Base-by-base conservation (phyloP, 169 alveolate genomes). In the Eimeria acervulina region DNA sequence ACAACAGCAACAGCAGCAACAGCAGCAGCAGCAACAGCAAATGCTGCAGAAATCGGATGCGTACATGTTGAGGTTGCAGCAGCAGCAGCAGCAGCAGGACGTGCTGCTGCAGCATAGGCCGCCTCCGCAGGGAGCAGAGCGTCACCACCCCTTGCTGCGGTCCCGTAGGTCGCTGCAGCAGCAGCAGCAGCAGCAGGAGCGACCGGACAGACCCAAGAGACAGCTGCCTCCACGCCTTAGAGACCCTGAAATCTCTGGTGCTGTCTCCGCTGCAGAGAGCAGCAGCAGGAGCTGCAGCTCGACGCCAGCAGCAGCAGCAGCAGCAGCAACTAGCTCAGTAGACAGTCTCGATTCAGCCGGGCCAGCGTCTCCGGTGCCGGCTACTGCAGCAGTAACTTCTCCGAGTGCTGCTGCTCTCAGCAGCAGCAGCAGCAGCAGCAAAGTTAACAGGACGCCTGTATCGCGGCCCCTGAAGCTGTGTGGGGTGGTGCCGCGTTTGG, bases 271-370 rank as follows among this genome's bases (percentile, higher is more conserved):
- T 38, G 59, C 87, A 76, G 87, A 76, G 87, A 76, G 87, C 87
- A 76, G 87, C 87, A 76, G 87, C 87, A 40, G 28, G 87, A 76
- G 87, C 87, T 76, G 87, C 87, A 42, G 21, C 61, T 76, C 87
- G n/a, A 76, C 87, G 59, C 87, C 87, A 33, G 87, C 87, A 76
- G 52, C 33, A 76, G 87, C 61, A 76, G 12, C 19, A 47, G 87
- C 44, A 38, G 87, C 44, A 38, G 87, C 52, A 38, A 36, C 61
- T 28, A 76, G 44, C 33, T 21, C n/a, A 38, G 52, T 76, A 38
- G 87, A 38, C 59, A 44, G 87, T 40, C 61, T 44, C 36, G 87
- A 76, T 19, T 36, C 87, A 13, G 87, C 87, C 8, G 87, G 87
- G 55, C 51, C 28, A 33, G 87, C 87, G 33, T 12, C 52, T 13